These are phyloP conservation scores for Colletotrichum destructivum DNA, from an alignment of 2,329 filamentous ascomycete genomes.

Conservation along the genomic window DNA sequence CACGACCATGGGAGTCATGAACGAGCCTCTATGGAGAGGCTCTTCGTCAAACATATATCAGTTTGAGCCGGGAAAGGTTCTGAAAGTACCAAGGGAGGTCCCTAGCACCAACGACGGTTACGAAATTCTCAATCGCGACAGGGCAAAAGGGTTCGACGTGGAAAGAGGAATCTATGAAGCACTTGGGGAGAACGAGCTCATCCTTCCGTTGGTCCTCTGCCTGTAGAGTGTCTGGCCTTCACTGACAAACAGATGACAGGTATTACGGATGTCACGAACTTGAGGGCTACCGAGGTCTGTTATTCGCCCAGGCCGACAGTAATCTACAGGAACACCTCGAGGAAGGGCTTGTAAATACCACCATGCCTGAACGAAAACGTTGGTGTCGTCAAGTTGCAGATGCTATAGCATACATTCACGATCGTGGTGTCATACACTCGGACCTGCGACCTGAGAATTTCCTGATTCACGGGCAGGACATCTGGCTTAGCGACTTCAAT, in stretches of 20 bases:
- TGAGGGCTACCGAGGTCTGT: not conserved
- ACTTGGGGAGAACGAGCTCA: not conserved
- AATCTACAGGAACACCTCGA: not conserved
- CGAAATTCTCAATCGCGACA: not conserved
- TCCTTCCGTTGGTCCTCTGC: not conserved
- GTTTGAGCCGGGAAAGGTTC: not conserved
- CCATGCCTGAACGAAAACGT: no score
- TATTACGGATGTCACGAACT: not conserved
- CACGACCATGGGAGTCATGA: not conserved
- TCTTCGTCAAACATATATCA: not conserved
- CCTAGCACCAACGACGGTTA: not conserved
- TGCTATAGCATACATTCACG: no score
- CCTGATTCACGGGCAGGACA: no score
- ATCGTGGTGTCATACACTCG: no score
- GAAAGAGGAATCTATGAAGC: not conserved
- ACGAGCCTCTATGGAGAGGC: not conserved
- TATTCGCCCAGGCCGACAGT: not conserved
- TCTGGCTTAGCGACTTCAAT: no score
- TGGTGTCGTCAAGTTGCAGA: no score
- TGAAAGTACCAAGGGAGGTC: not conserved
- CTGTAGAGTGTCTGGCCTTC: no score
- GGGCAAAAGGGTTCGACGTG: not conserved
- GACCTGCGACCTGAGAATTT: no score
- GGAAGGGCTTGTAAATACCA: no score
- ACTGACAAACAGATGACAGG: not conserved